Conservation (phyloP, 768 basidiomycete genomes). For the Lanmaoa pseudosensibilis region DNA sequence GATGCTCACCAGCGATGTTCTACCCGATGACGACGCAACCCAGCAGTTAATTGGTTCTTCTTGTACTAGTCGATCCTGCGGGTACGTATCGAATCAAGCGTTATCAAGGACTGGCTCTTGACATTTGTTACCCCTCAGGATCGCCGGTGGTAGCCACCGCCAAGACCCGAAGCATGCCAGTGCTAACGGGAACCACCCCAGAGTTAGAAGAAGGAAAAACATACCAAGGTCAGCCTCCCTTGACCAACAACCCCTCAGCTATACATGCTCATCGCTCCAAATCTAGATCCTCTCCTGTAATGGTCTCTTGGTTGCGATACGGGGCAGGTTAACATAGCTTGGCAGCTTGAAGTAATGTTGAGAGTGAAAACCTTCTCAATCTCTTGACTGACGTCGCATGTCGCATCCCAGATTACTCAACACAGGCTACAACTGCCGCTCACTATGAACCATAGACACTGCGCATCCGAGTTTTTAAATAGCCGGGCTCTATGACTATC, state of each 20-base stretch:
- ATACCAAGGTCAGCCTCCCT: conserved; percentile 3
- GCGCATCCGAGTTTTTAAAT: conserved; percentile 20
- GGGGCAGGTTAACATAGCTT: conserved; percentile 16
- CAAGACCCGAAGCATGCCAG: not conserved
- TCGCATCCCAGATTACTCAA: not conserved
- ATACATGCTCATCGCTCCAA: not conserved
- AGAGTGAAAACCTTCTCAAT: not conserved
- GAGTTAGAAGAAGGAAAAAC: not conserved
- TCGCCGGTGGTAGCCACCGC: not conserved
- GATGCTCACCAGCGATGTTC: not conserved
- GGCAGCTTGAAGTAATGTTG: not conserved
- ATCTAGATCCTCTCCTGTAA: conserved; percentile 1
- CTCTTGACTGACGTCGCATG: not conserved
- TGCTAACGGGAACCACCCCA: not conserved
- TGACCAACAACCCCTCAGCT: not conserved
- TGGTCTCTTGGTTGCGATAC: conserved; percentile 6
- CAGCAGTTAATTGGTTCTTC: not conserved
- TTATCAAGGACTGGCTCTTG: not conserved
- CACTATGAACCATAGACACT: conserved; percentile 4
- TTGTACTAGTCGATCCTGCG: not conserved
- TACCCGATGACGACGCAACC: too few species aligned
- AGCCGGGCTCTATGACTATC: conserved; percentile 30
- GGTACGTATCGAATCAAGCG: not conserved
- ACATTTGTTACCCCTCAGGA: not conserved
- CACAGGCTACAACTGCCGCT: conserved; percentile 18